Conservation (phyloP, 179 eudicot species). For the Silene coronaria region DNA sequence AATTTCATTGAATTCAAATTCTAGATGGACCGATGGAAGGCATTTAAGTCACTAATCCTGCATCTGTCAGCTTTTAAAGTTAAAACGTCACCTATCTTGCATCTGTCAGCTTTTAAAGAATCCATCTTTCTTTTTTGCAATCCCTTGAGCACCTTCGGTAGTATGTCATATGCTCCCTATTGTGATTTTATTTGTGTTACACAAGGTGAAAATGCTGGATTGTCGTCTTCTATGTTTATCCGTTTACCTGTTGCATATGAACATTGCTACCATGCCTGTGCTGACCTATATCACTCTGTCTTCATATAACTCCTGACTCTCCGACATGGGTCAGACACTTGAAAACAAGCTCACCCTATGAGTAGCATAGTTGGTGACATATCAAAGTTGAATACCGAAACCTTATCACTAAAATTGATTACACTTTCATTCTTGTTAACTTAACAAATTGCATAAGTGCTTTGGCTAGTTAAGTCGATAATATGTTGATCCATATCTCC, state of each 20-base stretch:
- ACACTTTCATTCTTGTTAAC: too few relatives aligned
- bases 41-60: not conserved
- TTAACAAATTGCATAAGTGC: not conserved
- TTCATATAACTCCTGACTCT: not conserved
- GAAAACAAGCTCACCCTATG: not conserved
- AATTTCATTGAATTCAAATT: not conserved
- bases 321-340: not conserved
- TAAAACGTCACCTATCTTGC: not conserved
- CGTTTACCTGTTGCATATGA: conserved; percentile 1
- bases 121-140: too few relatives aligned
- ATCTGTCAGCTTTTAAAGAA: too few relatives aligned
- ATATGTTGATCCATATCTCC: not conserved
- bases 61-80: not conserved
- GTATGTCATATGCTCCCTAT: not conserved
- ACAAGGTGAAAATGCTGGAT: not conserved
- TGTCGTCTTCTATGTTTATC: not conserved
- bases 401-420: too few relatives aligned
- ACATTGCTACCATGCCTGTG: not conserved
- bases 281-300: not conserved
- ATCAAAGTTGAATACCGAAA: too few relatives aligned
- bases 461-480: not conserved
- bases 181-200: not conserved
- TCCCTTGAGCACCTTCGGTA: not conserved
- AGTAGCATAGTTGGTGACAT: too few relatives aligned
- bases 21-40: not conserved